Evolutionary conservation across 345 rosid genomes (phyloP), one percentile per base, ranked within the genome.

Genomic region (Gossypium rotundifolium): DNA sequence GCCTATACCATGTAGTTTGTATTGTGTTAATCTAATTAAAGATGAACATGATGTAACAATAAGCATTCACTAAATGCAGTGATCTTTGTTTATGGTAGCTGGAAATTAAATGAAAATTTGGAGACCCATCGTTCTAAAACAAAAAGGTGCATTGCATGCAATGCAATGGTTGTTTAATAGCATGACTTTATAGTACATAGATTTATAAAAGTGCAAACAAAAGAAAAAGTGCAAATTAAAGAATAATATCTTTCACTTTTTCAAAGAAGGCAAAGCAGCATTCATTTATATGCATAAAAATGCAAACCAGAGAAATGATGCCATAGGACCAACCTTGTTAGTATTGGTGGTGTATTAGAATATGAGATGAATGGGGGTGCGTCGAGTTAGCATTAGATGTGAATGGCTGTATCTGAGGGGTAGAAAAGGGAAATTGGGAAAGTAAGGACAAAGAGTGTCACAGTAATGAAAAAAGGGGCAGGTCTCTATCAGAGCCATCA

Each of bases 401-500:
- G 38, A 33, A 4, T 33, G 6, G 38, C 38, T 33, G 38, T 33
- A 33, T 33, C 40, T 33, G 40, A 33, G 57, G 57, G 57, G 20
- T 53, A 16, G 57, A 17, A 53, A 53, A 1, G 20, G 57, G 57
- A 53, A 53, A 53, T 17, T n/a, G 10, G 9, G n/a, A 53, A 9
- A 53, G 22, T 17, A 53, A 17, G 9, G 57, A 53, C 57, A 53
- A 53, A 53, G 18, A 1, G 18, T 17, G 9, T 17, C 20, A 53
- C 57, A 53, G 20, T 53, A 53, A 53, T 53, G 57, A n/a, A 17
- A 33, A 55, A 81, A 74, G 80, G 62, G 42, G n/a, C 22, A 74
- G 45, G 85, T 83, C 84, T 77, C 74, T 77, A 27, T 80, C 87
- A 79, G 83, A 76, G 87, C 72, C 76, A 87, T 84, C 79, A 79